Evolutionary conservation across 805 yeast genomes (phyloP), one percentile per base, ranked within the genome.

Genomic region (Saturnispora zaruensis): DNA sequence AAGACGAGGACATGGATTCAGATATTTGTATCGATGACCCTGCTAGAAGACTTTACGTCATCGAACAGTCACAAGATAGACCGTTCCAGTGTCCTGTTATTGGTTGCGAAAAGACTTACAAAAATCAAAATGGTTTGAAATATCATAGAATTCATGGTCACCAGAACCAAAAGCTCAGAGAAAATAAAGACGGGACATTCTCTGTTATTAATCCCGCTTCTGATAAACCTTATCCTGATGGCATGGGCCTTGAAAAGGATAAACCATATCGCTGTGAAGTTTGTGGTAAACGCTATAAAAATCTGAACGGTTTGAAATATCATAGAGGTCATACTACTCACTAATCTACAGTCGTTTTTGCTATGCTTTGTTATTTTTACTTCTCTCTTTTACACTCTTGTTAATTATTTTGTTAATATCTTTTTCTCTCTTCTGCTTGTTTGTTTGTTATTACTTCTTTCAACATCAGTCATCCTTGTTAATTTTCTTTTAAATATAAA

Each of bases 301-400:
- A 93, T 63, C 73, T 93, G 61, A 93, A 93, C 66, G 99, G 99
- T 25, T 75, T 93, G 67, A 93, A 93, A 69, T 93, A 93, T 67
- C 99, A 93, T 68, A 79, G 97, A 60, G 98, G 96, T 21, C 99
- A 93, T 69, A 82, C 97, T n/a, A 91, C 98, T 41, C 98, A 91
- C 72, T 90, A 66, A 36, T 36, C 11, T 36, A 18, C 21, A 13
- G 40, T 20, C 14, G 40, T 36, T 28, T 28, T 36, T 36, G 40
- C 40, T 36, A 33, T 36, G 20, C 21, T 18, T 36, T 36, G 14
- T 41, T 41, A 24, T 11, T 24, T 37, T 23, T 18, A 18, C 32
- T 34, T 34, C 25, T 20, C 21, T 25, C 33, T 44, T 18, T 34
- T 42, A 21, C 18, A 11, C 32, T 13, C 44, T 40, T 26, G 25